Conservation (phyloP, 1,284 basidiomycete species). For the Cutaneotrichosporon sp. region DNA sequence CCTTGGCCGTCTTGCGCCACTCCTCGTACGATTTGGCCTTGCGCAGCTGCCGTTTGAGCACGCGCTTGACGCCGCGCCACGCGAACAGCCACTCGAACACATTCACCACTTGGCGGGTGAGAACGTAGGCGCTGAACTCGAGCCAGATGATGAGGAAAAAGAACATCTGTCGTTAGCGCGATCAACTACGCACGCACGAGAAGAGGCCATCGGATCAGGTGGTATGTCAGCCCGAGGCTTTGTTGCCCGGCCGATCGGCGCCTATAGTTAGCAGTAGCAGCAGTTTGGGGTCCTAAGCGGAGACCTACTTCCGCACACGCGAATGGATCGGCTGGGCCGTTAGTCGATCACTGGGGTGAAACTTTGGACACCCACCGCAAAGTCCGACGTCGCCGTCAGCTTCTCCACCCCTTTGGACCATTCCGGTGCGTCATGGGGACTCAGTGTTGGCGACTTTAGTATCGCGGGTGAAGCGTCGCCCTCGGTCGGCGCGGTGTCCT, state of each 20-base stretch:
- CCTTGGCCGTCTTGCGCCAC: slow-evolving; percentile 79
- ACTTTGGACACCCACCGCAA: slow-evolving; percentile 58
- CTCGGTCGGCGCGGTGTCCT: slow-evolving; percentile 35
- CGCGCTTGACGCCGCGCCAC: slow-evolving; percentile 83
- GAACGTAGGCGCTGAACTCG: slow-evolving; percentile 82
- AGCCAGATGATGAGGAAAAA: slow-evolving; percentile 80
- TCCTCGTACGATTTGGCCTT: slow-evolving; percentile 68
- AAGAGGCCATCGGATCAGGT: slow-evolving; percentile 83
- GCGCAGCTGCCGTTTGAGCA: slow-evolving; percentile 70
- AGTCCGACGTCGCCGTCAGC: slow-evolving; percentile 85
- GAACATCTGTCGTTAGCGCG: slow-evolving; percentile 58
- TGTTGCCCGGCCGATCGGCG: slow-evolving; percentile 51
- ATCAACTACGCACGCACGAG: slow-evolving; percentile 60
- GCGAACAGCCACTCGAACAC: slow-evolving; percentile 87
- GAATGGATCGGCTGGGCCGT: slow-evolving; percentile 68
- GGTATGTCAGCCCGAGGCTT: slow-evolving; percentile 72
- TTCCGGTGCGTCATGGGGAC: slow-evolving; percentile 15
- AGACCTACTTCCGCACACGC: slow-evolving; percentile 58
- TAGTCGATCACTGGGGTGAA: neutral
- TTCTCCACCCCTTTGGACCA: slow-evolving; percentile 59
- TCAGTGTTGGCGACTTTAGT: slow-evolving; percentile 32
- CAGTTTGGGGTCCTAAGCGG: neutral
- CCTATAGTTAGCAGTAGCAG: slow-evolving; percentile 12
- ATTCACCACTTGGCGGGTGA: slow-evolving; percentile 87
- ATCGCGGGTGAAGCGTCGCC: slow-evolving; percentile 39